These are phyloP conservation scores for Fusarium avenaceum DNA, from an alignment of 2,329 filamentous ascomycete species.

Conservation along the genomic window DNA sequence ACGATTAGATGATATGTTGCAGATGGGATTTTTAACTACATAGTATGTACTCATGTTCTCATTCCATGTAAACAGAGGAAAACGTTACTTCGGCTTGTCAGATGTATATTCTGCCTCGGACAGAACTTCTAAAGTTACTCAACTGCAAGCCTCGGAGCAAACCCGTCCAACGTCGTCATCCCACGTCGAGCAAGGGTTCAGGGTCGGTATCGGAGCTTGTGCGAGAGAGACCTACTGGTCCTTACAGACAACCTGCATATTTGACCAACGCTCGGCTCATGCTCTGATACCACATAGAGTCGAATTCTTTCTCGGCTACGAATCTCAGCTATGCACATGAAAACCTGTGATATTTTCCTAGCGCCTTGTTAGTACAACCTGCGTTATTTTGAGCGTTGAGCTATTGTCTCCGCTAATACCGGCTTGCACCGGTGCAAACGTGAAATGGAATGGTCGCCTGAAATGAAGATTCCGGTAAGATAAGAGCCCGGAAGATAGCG, in stretches of 20 bases:
- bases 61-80: not conserved
- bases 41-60: no score
- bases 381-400: constrained; percentile 44
- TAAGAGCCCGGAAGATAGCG: not conserved
- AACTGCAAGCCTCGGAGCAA: constrained; percentile 19
- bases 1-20: constrained; percentile 2
- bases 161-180: constrained; percentile 34
- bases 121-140: not conserved
- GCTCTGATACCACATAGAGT: constrained; percentile 28
- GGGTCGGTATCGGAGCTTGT: constrained; percentile 38
- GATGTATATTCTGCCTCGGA: constrained; percentile 15
- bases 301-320: not conserved
- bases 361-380: constrained; percentile 40
- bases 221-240: constrained; percentile 24
- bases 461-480: constrained; percentile 14
- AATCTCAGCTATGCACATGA: not conserved
- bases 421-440: constrained; percentile 43
- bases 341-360: constrained; percentile 26
- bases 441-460: not conserved
- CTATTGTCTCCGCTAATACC: constrained; percentile 28
- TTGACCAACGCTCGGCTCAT: constrained; percentile 1
- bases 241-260: constrained; percentile 30
- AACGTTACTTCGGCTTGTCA: not conserved
- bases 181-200: constrained; percentile 36
- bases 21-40: not conserved